Conservation (phyloP, 176 grass and related monocot genomes). For the Oryza australiensis region DNA sequence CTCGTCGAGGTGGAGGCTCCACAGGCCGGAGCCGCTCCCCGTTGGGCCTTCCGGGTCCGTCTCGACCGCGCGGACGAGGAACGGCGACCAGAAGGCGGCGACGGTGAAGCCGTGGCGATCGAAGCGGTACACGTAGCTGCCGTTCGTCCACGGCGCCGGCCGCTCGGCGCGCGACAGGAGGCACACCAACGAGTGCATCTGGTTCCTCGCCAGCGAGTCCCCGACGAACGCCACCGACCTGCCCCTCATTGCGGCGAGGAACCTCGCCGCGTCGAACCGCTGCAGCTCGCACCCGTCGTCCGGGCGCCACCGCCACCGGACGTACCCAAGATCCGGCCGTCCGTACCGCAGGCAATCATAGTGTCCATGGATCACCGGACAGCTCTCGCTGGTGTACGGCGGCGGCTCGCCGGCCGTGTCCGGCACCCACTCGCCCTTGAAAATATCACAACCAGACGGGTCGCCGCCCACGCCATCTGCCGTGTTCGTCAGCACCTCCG, state of each 20-base stretch:
- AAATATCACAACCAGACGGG: conserved; percentile 20
- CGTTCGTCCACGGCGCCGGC: conserved; percentile 2
- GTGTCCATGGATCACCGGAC: conserved; percentile 56
- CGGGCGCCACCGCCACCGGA: conserved; percentile 59
- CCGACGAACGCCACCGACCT: conserved; percentile 66
- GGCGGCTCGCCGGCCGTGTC: conserved; percentile 27
- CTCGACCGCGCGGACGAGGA: conserved; percentile 46
- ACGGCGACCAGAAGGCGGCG: conserved; percentile 55
- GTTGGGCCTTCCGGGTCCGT: conserved; percentile 20
- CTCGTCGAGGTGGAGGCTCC: conserved; percentile 53
- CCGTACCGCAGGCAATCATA: conserved; percentile 64
- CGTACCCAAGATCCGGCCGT: conserved; percentile 47
- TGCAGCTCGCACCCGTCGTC: conserved; percentile 42
- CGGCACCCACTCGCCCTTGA: conserved; percentile 47
- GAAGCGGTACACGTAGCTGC: conserved; percentile 10
- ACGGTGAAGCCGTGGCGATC: conserved; percentile 35
- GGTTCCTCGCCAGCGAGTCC: conserved; percentile 69
- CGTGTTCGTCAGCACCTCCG: not conserved
- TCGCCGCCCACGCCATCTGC: not conserved
- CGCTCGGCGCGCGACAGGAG: conserved; percentile 41
- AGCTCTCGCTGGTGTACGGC: conserved; percentile 49
- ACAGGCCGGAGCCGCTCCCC: conserved; percentile 12
- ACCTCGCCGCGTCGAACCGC: conserved; percentile 37
- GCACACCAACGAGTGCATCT: conserved; percentile 74
- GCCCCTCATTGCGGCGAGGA: conserved; percentile 30